A percentile compares a stretch with the other conserved stretches of the same genome.
phyloP scores from a whole-genome alignment of 129 eudicot genomes.

The Artemisia annua region DNA sequence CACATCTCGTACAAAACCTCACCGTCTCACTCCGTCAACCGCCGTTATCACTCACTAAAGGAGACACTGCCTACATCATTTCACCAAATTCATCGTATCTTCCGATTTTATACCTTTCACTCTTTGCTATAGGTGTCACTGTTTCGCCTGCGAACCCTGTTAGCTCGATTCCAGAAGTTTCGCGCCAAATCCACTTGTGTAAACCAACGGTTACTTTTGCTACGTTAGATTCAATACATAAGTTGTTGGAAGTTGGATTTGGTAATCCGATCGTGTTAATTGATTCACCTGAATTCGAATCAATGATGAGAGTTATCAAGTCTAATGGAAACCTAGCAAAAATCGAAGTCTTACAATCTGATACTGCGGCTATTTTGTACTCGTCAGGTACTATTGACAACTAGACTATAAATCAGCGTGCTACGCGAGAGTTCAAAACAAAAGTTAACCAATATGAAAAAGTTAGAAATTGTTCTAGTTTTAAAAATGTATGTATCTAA shows the following conservation, averaged over 20 bases:
- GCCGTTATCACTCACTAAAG: conserved; percentile 21
- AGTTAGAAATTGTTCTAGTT: no score
- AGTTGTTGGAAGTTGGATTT: conserved; percentile 25
- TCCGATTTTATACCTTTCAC: conserved; percentile 48
- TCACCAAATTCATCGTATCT: conserved; percentile 44
- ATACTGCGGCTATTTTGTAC: conserved; percentile 61
- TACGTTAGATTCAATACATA: conserved; percentile 24
- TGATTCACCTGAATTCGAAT: conserved; percentile 50
- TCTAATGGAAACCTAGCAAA: not conserved
- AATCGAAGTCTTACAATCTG: conserved; percentile 36
- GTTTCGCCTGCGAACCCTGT: conserved; percentile 61
- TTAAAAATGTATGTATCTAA: no score
- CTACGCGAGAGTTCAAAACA: no score
- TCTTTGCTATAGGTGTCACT: conserved; percentile 47
- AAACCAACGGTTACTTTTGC: conserved; percentile 53
- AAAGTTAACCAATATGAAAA: no score
- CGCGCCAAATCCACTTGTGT: conserved; percentile 39
- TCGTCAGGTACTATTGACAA: conserved; percentile 77
- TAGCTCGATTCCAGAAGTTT: conserved; percentile 40
- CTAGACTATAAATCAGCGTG: conserved; percentile 40
- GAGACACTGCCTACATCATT: conserved; percentile 47
- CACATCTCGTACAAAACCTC: conserved; percentile 28
- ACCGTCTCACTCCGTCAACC: conserved; percentile 33
- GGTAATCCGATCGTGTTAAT: conserved; percentile 29
- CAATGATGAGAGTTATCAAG: conserved; percentile 25